These are phyloP conservation scores for Penicillium sp. DNA, from an alignment of 2,329 filamentous ascomycete genomes.

Conservation along the genomic window DNA sequence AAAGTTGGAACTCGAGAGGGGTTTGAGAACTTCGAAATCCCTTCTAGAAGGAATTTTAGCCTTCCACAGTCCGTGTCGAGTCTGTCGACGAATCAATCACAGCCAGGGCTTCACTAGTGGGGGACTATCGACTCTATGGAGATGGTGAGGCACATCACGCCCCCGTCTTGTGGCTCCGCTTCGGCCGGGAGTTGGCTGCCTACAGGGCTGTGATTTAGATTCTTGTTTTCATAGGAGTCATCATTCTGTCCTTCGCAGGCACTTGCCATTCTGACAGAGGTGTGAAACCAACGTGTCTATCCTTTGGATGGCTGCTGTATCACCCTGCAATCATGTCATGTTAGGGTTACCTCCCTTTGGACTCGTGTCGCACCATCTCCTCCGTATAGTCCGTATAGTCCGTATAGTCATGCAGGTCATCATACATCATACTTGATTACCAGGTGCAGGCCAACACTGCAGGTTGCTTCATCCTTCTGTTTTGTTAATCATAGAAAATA, in stretches of 20 bases:
- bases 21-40: slow-evolving; percentile 22
- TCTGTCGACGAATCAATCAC: slow-evolving; percentile 21
- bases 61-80: slow-evolving; percentile 13
- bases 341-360: not conserved
- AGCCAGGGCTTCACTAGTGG: slow-evolving; percentile 10
- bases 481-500: too few species aligned
- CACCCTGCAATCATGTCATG: not conserved
- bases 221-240: not conserved
- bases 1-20: not conserved
- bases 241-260: not conserved
- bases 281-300: not conserved
- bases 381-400: not conserved
- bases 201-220: not conserved
- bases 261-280: not conserved
- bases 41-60: slow-evolving; percentile 37
- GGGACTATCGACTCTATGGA: slow-evolving; percentile 19
- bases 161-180: not conserved
- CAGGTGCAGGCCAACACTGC: not conserved
- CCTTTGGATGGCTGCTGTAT: not conserved
- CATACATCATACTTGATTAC: not conserved
- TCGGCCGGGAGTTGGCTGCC: not conserved
- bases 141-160: slow-evolving; percentile 14
- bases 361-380: not conserved
- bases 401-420: not conserved
- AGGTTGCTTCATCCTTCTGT: not conserved